Evolutionary conservation across 2,329 filamentous ascomycete genomes (phyloP).

Genomic region (Colletotrichum aenigma): DNA sequence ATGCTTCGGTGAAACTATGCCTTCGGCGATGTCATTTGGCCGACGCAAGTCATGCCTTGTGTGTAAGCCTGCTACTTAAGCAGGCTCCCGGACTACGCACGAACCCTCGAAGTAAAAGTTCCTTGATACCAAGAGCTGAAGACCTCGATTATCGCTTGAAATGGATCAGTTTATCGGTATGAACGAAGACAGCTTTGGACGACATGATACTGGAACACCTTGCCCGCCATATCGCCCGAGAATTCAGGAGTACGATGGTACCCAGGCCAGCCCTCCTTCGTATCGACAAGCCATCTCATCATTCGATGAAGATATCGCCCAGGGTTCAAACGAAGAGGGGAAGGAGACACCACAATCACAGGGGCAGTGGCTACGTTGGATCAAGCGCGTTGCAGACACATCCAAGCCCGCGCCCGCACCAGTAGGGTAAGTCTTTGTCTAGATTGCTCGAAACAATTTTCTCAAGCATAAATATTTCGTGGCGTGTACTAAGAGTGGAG

Average conservation of each 20-base stretch:
- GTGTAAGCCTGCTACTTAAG: not conserved
- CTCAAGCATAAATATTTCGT: accelerated
- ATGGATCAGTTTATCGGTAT: not conserved
- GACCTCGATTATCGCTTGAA: accelerated
- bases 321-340: accelerated
- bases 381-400: not conserved
- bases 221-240: not conserved
- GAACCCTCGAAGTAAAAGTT: accelerated
- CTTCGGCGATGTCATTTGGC: not conserved
- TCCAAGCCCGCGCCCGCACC: not conserved
- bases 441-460: too few relatives aligned
- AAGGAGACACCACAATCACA: not conserved
- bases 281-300: not conserved
- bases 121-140: not conserved
- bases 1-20: not conserved
- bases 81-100: accelerated
- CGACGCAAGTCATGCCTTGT: not conserved
- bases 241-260: not conserved
- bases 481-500: not conserved
- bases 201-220: too few relatives aligned
- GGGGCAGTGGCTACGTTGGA: not conserved
- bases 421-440: not conserved
- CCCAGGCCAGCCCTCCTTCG: not conserved
- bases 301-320: not conserved
- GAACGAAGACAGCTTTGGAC: not conserved